phyloP scores from a whole-genome alignment of 2,329 filamentous ascomycete genomes.

The Paraconiothyrium brasiliense region DNA sequence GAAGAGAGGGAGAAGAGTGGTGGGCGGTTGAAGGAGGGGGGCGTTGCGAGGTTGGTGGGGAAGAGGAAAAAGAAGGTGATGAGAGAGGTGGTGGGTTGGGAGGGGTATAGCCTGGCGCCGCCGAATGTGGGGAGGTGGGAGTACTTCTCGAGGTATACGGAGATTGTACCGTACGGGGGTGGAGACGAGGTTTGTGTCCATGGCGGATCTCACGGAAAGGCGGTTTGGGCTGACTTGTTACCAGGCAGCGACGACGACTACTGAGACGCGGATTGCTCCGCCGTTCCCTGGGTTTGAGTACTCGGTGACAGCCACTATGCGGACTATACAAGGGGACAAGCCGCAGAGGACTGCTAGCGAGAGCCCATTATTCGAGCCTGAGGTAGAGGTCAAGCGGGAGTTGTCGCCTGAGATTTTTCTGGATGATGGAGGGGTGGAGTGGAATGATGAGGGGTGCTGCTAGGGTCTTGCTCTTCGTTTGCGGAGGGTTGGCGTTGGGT shows the following conservation, averaged over 20 bases:
- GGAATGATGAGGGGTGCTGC: no score
- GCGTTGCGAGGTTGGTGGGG: background rate
- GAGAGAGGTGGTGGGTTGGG: background rate
- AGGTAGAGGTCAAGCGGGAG: conserved; percentile 1
- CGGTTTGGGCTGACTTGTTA: background rate
- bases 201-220: no score
- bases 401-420: background rate
- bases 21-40: no score
- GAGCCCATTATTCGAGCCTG: conserved; percentile 4
- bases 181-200: background rate
- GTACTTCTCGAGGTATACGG: background rate
- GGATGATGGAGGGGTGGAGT: background rate
- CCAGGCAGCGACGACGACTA: background rate
- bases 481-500: no score
- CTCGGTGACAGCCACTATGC: background rate
- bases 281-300: background rate
- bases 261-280: background rate
- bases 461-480: no score
- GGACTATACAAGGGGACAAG: background rate
- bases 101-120: background rate
- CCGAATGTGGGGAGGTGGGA: background rate
- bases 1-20: no score
- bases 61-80: background rate
- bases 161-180: background rate
- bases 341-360: background rate